Evolutionary conservation across 371 early-diverging fungal species (phyloP).

Genomic region (Apophysomyces trapeziformis): DNA sequence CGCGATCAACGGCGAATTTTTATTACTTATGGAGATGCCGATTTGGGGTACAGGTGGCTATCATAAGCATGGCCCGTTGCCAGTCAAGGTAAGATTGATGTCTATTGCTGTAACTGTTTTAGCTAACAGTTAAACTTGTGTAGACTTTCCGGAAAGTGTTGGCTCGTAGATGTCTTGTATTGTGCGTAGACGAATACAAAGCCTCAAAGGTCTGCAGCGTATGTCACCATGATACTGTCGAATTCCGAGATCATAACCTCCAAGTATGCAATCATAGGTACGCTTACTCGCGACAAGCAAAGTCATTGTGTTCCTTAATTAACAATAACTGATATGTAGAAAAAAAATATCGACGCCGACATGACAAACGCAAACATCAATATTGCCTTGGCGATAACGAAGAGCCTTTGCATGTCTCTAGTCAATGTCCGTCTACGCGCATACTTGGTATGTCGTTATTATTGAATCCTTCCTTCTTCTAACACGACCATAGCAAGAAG

Average conservation of each 20-base stretch:
- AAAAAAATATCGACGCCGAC: not conserved
- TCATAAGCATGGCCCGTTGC: not conserved
- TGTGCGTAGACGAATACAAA: not conserved
- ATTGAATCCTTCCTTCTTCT: not conserved
- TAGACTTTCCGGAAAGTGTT: not conserved
- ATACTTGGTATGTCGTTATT: not conserved
- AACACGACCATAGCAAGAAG: not conserved
- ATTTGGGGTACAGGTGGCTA: not conserved
- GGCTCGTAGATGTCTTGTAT: not conserved
- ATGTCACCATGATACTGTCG: too few species aligned
- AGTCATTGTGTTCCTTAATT: not conserved
- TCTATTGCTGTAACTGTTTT: not conserved
- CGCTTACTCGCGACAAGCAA: not conserved
- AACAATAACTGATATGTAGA: not conserved
- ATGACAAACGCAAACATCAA: not conserved
- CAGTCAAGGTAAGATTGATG: not conserved
- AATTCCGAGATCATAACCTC: not conserved
- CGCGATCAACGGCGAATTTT: not conserved
- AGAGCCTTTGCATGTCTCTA: not conserved
- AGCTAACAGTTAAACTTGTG: not conserved
- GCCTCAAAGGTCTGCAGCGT: too few species aligned
- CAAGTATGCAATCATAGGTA: not conserved
- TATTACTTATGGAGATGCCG: not conserved
- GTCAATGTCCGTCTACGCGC: not conserved
- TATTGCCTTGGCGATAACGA: not conserved